These are phyloP conservation scores for Didymella glomerata DNA, from an alignment of 2,329 filamentous ascomycete species.

Conservation along the genomic window DNA sequence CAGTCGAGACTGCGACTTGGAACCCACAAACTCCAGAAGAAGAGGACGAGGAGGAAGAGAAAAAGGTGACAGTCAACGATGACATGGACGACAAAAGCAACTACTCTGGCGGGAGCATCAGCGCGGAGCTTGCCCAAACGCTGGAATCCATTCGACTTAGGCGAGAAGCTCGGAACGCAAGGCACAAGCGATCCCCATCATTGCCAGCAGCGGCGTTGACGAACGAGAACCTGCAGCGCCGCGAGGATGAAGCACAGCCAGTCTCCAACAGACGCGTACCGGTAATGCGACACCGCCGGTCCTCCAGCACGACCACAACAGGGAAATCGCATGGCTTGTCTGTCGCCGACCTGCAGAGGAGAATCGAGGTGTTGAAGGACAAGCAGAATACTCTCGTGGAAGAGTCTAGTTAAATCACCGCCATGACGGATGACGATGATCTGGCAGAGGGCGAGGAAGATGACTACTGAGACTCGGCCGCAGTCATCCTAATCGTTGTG, in stretches of 20 bases:
- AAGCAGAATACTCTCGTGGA: neutral
- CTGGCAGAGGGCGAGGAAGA: neutral
- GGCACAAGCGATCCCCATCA: neutral
- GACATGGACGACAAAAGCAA: constrained; percentile 3
- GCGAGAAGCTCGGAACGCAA: neutral
- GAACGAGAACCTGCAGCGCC: neutral
- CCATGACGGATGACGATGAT: neutral
- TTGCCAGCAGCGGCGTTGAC: neutral
- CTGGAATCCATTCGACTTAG: constrained; percentile 3
- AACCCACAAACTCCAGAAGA: neutral
- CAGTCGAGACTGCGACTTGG: constrained; percentile 24
- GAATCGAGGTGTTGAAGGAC: constrained; percentile 2
- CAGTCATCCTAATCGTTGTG: neutral
- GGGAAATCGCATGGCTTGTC: neutral
- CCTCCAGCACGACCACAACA: neutral
- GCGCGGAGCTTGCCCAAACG: constrained; percentile 1
- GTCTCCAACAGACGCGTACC: neutral
- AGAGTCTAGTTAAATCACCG: too few relatives aligned
- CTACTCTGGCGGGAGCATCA: neutral
- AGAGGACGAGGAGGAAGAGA: neutral
- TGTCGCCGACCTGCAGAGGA: neutral
- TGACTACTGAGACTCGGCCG: neutral
- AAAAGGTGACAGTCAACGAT: neutral
- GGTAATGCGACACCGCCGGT: neutral
- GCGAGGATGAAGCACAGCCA: neutral